These are phyloP conservation scores for Neurospora sp. DNA, from an alignment of 495 filamentous ascomycete genomes.

Conservation along the genomic window DNA sequence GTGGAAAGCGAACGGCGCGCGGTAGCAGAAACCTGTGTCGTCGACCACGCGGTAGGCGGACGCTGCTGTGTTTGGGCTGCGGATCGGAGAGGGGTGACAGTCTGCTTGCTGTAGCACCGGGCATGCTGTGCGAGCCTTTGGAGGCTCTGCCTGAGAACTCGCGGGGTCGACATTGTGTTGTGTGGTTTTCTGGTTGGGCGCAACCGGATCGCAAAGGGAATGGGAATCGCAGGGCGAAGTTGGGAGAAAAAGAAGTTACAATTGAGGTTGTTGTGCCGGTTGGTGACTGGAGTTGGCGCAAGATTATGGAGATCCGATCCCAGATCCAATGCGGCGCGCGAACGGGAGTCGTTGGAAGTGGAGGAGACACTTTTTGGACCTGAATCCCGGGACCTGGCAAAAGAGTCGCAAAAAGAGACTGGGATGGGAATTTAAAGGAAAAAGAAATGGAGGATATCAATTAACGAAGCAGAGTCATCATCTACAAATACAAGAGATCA, in stretches of 20 bases:
- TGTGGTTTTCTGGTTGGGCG: background rate
- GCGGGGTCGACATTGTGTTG: slow-evolving; percentile 16
- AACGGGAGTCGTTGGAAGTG: background rate
- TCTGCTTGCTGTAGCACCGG: slow-evolving; percentile 13
- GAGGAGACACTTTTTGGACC: background rate
- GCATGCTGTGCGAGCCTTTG: slow-evolving; percentile 14
- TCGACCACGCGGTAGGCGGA: background rate
- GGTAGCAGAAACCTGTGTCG: background rate
- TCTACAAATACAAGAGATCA: background rate
- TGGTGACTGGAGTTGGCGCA: background rate
- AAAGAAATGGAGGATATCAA: background rate
- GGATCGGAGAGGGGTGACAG: slow-evolving; percentile 3
- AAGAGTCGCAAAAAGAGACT: background rate
- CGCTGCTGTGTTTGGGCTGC: background rate
- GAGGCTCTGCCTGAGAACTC: slow-evolving; percentile 11
- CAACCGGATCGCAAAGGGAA: background rate
- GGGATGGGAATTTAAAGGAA: background rate
- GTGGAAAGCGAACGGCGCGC: slow-evolving; percentile 47
- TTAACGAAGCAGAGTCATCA: background rate
- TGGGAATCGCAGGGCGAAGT: background rate
- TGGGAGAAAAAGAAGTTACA: no score
- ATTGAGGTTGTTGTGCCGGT: background rate
- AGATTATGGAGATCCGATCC: background rate
- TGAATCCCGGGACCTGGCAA: background rate
- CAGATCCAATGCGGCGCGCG: background rate